Base-by-base conservation (phyloP, 2,329 filamentous ascomycete species). In the Cladophialophora immunda region DNA sequence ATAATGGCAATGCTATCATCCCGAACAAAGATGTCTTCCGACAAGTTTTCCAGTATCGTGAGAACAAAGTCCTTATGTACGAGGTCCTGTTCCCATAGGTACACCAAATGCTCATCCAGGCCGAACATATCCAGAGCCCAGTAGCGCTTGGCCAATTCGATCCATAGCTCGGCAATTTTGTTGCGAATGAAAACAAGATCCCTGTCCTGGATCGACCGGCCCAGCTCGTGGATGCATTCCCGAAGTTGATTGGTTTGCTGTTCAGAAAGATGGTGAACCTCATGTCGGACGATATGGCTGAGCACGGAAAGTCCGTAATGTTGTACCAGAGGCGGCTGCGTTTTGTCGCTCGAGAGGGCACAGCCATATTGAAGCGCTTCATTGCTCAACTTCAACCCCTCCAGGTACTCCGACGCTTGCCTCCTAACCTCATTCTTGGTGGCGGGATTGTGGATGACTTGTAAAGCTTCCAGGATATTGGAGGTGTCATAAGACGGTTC, bases 91-190 rank as follows among this genome's bases (percentile, higher is more conserved):
- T 83, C 81, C 95, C 95, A 99, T 22, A 98, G 84, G 74, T 89
- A 86, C 53, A 94, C 87, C 63, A 99, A 85, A 75, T 92, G 85
- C 70, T 89, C 82, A 77, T 99, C 96, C 94, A 99, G 97, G 76
- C 96, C 89, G 83, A 91, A 89, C 95, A 96, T 99, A 68, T 95
- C 91, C 34, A 88, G 85, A n/a, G 86, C 92, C 95, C 95, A 99
- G 76, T 89, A 92, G 74, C 94, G 87, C 82, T 98, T 98, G 47
- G 94, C 93, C 61, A 97, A 85, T 78, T 98, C 95, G 7, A 94
- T 92, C 95, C 95, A 99, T 68, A 99, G 82, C 79, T 97, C 91
- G 30, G 92, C 93, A 36, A 95, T 90, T 81, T 99, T 99, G 84
- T 97, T 98, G 73, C 94, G 87, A 71, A 97, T 83, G 77, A 94